A percentile compares a stretch with the other conserved stretches of the same genome.
These are phyloP conservation scores for Fusarium pilosicola DNA, from an alignment of 2,329 filamentous ascomycete genomes.

Conservation along the genomic window DNA sequence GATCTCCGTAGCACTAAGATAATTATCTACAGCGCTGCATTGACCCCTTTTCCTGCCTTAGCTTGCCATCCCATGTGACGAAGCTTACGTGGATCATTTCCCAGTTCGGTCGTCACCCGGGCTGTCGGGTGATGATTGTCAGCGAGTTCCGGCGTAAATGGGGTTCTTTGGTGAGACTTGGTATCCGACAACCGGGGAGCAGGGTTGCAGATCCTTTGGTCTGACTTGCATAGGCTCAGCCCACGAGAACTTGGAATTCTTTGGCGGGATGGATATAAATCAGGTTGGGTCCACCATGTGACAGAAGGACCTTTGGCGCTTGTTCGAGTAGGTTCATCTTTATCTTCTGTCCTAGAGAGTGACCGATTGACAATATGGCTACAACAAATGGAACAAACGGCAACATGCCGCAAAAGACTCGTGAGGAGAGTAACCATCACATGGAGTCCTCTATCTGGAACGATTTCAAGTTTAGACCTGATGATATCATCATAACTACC, in stretches of 20 bases:
- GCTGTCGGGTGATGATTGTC: neutral
- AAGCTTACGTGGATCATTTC: neutral
- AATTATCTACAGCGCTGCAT: neutral
- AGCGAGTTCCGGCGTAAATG: neutral
- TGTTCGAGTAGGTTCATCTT: rapidly evolving
- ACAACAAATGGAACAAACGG: neutral
- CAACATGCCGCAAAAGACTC: slow-evolving; percentile 11
- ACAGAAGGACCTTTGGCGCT: too few species aligned
- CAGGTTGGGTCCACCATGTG: too few species aligned
- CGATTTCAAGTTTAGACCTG: neutral
- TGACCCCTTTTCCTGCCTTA: neutral
- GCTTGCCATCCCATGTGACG: neutral
- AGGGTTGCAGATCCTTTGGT: neutral
- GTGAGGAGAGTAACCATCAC: slow-evolving; percentile 13
- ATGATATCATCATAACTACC: slow-evolving; percentile 14
- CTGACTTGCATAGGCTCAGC: neutral
- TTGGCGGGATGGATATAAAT: too few species aligned
- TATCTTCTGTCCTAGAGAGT: too few species aligned
- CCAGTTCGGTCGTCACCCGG: rapidly evolving
- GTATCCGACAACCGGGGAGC: neutral
- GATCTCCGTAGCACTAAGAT: rapidly evolving
- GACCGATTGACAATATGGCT: neutral
- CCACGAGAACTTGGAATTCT: neutral
- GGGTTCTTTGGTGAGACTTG: neutral
- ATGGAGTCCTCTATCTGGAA: slow-evolving; percentile 23